Evolutionary conservation across 192 early-diverging fungal genomes (phyloP).

Genomic region (Backusella tuberculispora): DNA sequence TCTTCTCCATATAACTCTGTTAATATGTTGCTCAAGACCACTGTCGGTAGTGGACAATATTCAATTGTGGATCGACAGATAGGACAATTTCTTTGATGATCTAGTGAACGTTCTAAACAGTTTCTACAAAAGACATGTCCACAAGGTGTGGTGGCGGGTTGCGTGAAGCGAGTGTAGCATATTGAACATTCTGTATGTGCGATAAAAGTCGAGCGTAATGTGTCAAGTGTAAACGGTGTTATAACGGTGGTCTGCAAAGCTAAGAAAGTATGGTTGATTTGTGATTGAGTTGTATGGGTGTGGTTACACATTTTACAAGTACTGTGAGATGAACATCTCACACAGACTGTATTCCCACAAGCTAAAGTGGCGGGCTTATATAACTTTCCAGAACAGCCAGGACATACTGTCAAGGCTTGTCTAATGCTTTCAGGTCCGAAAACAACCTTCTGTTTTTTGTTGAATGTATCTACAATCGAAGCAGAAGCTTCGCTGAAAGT

Average conservation of each 20-base stretch:
- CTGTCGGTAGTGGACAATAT: conserved; percentile 41
- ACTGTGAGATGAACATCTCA: conserved; percentile 20
- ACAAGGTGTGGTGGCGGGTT: conserved; percentile 68
- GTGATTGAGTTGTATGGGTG: conserved; percentile 8
- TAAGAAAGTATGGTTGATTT: conserved; percentile 41
- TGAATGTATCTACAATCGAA: background rate
- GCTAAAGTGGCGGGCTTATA: conserved; percentile 46
- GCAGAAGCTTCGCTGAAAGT: background rate
- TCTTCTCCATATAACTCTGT: conserved; percentile 19
- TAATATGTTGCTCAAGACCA: conserved; percentile 29
- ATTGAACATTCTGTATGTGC: conserved; percentile 59
- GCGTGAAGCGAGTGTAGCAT: conserved; percentile 53
- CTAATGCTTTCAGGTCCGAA: conserved; percentile 25
- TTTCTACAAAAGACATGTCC: conserved; percentile 69
- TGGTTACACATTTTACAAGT: conserved; percentile 21
- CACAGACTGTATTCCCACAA: conserved; percentile 50
- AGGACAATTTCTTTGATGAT: conserved; percentile 50
- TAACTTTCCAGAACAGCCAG: conserved; percentile 38
- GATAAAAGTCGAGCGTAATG: background rate
- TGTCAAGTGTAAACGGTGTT: conserved; percentile 9
- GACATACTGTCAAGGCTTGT: conserved; percentile 35
- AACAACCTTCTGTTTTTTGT: conserved; percentile 5
- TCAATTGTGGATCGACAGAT: conserved; percentile 48
- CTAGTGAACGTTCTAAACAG: conserved; percentile 62
- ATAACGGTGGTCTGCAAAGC: conserved; percentile 27